Evolutionary conservation across 164 flowering plant genomes (phyloP).

Genomic region (Liquidambar formosana): DNA sequence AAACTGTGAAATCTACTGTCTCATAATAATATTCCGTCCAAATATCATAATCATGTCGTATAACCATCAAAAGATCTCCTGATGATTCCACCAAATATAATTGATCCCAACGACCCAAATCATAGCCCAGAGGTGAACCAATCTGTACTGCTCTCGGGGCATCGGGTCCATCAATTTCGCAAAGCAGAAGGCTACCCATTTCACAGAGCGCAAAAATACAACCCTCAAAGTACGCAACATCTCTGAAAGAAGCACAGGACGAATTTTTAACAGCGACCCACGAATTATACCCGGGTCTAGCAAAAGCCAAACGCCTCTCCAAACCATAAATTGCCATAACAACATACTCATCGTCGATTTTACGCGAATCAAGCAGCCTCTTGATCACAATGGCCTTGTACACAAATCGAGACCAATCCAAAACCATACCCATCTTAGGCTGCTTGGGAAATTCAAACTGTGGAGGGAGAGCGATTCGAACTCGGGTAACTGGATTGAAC

Average conservation of each 20-base stretch:
- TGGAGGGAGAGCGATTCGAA: slow-evolving; percentile 11
- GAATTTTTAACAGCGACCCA: slow-evolving; percentile 4
- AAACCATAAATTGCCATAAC: slow-evolving; percentile 7
- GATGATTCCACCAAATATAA: too few relatives aligned
- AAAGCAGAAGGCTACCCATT: too few relatives aligned
- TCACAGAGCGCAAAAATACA: too few relatives aligned
- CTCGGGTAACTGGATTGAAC: slow-evolving; percentile 12
- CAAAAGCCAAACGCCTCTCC: slow-evolving; percentile 3
- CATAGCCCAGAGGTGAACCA: too few relatives aligned
- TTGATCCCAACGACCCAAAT: too few relatives aligned
- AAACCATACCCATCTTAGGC: background rate
- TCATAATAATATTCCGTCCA: background rate
- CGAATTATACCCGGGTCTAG: background rate
- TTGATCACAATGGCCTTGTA: slow-evolving; percentile 3
- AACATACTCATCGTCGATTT: too few relatives aligned
- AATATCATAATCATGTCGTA: background rate
- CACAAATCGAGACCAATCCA: background rate
- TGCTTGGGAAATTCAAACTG: slow-evolving; percentile 1
- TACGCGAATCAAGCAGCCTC: background rate
- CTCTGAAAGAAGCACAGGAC: background rate
- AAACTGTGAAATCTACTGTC: slow-evolving; percentile 4
- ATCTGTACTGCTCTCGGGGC: too few relatives aligned
- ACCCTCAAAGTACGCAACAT: background rate
- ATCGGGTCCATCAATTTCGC: too few relatives aligned
- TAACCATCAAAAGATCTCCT: slow-evolving; percentile 4